Base-by-base conservation (phyloP, 176 grass and related monocot species). In the Musa acuminata region DNA sequence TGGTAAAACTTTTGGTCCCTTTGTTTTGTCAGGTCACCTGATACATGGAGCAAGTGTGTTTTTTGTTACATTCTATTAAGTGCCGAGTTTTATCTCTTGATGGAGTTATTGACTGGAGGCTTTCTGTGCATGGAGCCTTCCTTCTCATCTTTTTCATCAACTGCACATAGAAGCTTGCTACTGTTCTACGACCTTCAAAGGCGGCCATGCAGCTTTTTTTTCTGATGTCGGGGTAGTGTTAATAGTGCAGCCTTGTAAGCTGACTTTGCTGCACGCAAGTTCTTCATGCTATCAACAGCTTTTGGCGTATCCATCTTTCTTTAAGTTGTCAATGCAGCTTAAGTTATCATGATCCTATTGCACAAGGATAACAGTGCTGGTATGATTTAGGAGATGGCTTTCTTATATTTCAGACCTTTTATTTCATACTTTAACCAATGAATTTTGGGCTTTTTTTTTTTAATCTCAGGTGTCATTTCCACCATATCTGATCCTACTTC, bases 101-200 rank as follows among this genome's bases (percentile, higher is more conserved):
- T 86, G 85, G 92, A 83, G 85, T 92, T 87, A 87, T 96, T 90
- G 90, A 87, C 81, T 88, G 93, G 93, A 89, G 93, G 73, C 92
- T 96, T 82, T 90, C 82, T 75, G 81, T 96, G 82, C 88, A 82
- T 74, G 82, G 93, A 78, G 89, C 88, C 81, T 88, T 88, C 66
- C 79, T 85, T 83, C 85, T 87, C 79, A 92, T 82, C 74, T 88
- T 85, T 64, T 92, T 88, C 81, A 79, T 92, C 81, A 96, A 96
- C 71, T 96, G 74, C 81, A 96, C 93, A 72, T 96, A 86, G 85
- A 86, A 71, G 69, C 68, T 67, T 35, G 63, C 43, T 79, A 9
- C 19, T 62, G 2, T 49, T 85, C 51, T 78, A 76, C 1, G 35
- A 75, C 64, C 76, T 52, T 80, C 53, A 79, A 83, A 75, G 64